Conservation (phyloP, 768 basidiomycete species). For the Lactarius pseudohatsudake region DNA sequence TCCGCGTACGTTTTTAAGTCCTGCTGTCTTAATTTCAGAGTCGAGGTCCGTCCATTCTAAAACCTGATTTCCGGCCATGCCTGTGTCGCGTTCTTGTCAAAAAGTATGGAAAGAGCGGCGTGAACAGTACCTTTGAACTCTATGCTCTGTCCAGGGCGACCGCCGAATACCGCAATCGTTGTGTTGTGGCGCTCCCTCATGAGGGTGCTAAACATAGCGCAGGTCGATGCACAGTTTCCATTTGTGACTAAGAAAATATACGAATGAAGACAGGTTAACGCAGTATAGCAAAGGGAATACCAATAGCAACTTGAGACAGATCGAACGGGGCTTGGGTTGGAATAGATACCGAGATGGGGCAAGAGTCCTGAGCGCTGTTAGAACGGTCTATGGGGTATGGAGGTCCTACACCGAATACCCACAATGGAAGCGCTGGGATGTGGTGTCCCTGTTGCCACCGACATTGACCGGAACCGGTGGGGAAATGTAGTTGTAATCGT, state of each 20-base stretch:
- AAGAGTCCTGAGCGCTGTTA: constrained; percentile 36
- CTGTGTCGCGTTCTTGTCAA: constrained; percentile 14
- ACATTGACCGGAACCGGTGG: constrained; percentile 33
- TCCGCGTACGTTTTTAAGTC: constrained; percentile 36
- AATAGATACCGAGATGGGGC: constrained; percentile 24
- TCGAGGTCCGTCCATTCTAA: constrained; percentile 37
- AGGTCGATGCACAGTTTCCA: constrained; percentile 52
- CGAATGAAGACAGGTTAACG: not conserved
- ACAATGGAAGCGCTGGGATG: constrained; percentile 39
- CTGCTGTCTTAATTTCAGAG: constrained; percentile 36
- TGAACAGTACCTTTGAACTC: constrained; percentile 44
- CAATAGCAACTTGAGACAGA: constrained; percentile 25
- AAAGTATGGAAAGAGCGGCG: not conserved
- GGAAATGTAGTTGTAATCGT: constrained; percentile 35
- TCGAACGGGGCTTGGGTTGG: constrained; percentile 25
- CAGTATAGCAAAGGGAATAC: constrained; percentile 6
- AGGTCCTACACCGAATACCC: constrained; percentile 12
- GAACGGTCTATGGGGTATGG: not conserved
- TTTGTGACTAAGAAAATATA: constrained; percentile 19
- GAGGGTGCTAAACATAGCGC: constrained; percentile 55
- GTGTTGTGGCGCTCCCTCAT: constrained; percentile 53
- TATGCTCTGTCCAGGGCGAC: constrained; percentile 47
- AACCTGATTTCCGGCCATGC: constrained; percentile 38
- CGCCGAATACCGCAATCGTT: constrained; percentile 53
- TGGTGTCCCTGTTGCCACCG: constrained; percentile 35